Percentiles rank a stretch among this genome's conserved stretches.
Conservation (phyloP, 1,139 yeast genomes). For the Suhomyces wounanorum region DNA sequence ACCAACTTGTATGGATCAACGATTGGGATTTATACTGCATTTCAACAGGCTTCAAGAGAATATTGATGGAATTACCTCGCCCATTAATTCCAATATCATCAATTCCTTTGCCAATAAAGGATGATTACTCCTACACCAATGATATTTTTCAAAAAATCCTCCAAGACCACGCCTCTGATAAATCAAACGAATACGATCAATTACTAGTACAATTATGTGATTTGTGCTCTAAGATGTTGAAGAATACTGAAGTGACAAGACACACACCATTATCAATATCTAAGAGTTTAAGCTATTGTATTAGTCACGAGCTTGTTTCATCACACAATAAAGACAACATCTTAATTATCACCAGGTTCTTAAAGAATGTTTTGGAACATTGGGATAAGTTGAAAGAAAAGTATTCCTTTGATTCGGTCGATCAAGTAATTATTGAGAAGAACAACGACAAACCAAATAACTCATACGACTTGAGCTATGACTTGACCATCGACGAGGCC, state of each 20-base stretch:
- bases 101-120: constrained; percentile 50
- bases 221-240: constrained; percentile 37
- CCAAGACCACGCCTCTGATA: constrained; percentile 11
- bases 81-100: constrained; percentile 47
- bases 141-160: constrained; percentile 36
- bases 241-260: constrained; percentile 34
- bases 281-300: constrained; percentile 50
- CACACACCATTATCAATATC: constrained; percentile 50
- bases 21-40: constrained; percentile 67
- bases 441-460: constrained; percentile 23
- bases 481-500: constrained; percentile 33
- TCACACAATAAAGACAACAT: constrained; percentile 47
- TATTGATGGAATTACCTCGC: constrained; percentile 45
- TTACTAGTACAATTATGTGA: constrained; percentile 46
- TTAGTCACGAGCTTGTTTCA: constrained; percentile 53
- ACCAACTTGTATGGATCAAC: constrained; percentile 56
- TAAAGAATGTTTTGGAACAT: constrained; percentile 49
- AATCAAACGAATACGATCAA: constrained; percentile 18
- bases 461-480: constrained; percentile 34
- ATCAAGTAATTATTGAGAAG: constrained; percentile 26
- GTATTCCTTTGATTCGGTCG: constrained; percentile 19
- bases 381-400: constrained; percentile 34
- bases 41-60: constrained; percentile 53
- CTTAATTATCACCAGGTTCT: constrained; percentile 51
- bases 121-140: constrained; percentile 43